Base-by-base conservation (phyloP, 2,329 filamentous ascomycete species). In the Lecanoromycetidae sp. region DNA sequence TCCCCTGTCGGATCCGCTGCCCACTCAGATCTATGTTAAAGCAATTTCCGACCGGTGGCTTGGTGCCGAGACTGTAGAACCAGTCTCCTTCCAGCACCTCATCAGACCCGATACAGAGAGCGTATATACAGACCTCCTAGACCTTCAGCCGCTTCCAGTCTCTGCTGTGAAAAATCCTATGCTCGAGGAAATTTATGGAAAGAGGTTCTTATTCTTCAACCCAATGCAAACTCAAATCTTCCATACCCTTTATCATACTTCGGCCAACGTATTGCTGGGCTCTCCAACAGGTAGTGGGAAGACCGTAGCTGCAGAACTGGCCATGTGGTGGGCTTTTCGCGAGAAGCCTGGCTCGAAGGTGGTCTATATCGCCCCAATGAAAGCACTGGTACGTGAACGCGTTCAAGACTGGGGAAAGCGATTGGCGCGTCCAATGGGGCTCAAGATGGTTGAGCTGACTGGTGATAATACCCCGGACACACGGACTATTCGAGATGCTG, bases 201-300 rank as follows among this genome's bases (percentile, higher is more conserved):
- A 90, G 61, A 78, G 87, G 26, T 98, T 98, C 64, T 82, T 91
- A 54, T 98, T 82, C 65, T 98, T 98, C 73, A 98, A 98, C 60
- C 91, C 91, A 0, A 96, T 98, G 93, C 91, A 98, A 64, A 96
- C 91, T 0, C 91, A 98, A 60, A 87, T 98, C 43, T 98, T 98
- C 66, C 91, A 98, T 59, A 90, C 87, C 12, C 75, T 98, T 27
- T 98, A 98, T 56, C 83, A 96, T 61, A 95, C 91, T 0, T 66
- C 84, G 6, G 82, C 85, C 37, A 98, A 98, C 60, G 88, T 98
- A 4, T 75, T 98, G 3, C 75, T 98, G 7, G 91, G 93, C 6
- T 96, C 91, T 2, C 93, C 91, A 0, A 98, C 93, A 0, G 91
- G 91, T 49, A 94, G 87, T 71, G 91, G 91, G 49, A 98, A 98